Base-by-base conservation (phyloP, 805 yeast genomes). In the Blastobotrys parvus region DNA sequence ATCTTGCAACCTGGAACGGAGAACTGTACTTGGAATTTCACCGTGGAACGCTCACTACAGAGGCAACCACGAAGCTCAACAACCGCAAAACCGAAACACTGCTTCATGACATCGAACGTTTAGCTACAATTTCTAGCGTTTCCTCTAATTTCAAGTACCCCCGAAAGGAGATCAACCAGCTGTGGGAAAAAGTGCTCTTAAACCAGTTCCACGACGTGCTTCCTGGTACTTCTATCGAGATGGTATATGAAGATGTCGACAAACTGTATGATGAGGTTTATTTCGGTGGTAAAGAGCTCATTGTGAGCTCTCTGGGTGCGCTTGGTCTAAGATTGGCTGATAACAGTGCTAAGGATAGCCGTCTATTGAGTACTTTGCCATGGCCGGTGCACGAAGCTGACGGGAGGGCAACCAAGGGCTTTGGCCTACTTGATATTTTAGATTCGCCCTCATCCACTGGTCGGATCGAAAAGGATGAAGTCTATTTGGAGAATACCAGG, bases 171-270 rank as follows among this genome's bases (percentile, higher is more conserved):
- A 64, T 71, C 27, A 73, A 77, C 45, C 69, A 63, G 2, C 60
- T 89, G 48, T 89, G 97, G 97, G 88, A 84, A 60, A 78, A 83
- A 60, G 75, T 88, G 16, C 75, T 86, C 46, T 67, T 90, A 40
- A 86, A 95, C 58, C 97, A 89, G 59, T 89, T 89, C 65, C 97
- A 90, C 61, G 97, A 89, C 66, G 95, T 89, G 15, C 69, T 90
- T 42, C 97, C 97, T 2, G 97, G 97, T 3, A 80, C 94, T 4
- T 86, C 95, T 63, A 89, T 89, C 55, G 95, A 86, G 49, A 76
- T 84, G 77, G 96, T 89, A 11, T 89, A 89, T 57, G 87, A 86
- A 53, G 89, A 82, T 53, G 95, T 87, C 11, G 76, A 78, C 57
- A 88, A 89, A 30, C 77, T 84, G 75, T 70, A 88, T 52, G 68